Conservation (phyloP, 2,329 filamentous ascomycete genomes). For the Verticillium klebahnii region DNA sequence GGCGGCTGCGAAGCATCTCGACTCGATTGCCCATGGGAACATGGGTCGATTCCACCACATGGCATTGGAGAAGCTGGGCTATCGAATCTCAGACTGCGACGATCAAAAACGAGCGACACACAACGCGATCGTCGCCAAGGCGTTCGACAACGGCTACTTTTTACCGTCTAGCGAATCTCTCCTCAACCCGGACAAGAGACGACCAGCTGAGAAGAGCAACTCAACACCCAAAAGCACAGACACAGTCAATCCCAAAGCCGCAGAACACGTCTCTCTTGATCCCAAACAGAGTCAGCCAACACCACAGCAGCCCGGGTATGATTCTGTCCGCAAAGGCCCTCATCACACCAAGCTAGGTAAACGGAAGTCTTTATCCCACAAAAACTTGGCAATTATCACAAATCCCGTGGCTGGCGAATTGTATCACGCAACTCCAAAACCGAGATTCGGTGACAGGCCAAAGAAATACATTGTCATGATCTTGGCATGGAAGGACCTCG, state of each 20-base stretch:
- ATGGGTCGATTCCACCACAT: constrained; percentile 5
- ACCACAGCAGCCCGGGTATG: not conserved
- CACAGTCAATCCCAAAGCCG: not conserved
- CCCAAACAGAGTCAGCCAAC: not conserved
- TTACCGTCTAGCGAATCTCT: not conserved
- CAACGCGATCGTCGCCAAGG: constrained; percentile 10
- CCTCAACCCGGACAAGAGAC: not conserved
- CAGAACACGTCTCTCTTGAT: not conserved
- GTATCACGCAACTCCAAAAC: constrained; percentile 6
- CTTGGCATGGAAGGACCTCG: constrained; percentile 12
- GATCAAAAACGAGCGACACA: constrained; percentile 8
- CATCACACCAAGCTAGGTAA: not conserved
- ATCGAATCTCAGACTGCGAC: constrained; percentile 12
- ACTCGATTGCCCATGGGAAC: constrained; percentile 9
- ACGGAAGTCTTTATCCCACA: not conserved
- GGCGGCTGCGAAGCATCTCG: constrained; percentile 14
- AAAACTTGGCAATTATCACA: constrained; percentile 3
- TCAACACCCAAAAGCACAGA: not conserved
- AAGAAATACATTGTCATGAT: constrained; percentile 13
- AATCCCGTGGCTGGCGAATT: constrained; percentile 11
- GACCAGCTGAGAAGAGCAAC: too few species aligned
- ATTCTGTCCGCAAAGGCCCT: not conserved
- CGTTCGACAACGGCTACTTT: constrained; percentile 11
- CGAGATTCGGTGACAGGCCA: not conserved
- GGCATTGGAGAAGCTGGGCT: constrained; percentile 12